Base-by-base conservation (phyloP, 805 yeast species). In the Kregervanrija pseudodelftensis region DNA sequence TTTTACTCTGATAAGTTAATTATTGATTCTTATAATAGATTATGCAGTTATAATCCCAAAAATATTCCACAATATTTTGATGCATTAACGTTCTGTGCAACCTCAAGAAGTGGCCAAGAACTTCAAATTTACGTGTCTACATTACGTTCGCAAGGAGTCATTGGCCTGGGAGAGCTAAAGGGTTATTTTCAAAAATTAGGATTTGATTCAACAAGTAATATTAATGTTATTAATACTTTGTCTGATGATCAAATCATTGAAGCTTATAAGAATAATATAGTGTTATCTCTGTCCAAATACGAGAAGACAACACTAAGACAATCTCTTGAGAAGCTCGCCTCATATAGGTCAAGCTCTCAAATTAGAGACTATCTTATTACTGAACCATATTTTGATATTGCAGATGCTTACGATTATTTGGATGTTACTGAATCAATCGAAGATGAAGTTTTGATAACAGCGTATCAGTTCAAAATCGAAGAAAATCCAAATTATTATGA, bases 391-490 rank as follows among this genome's bases (percentile, higher is more conserved):
- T 64, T 68, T n/a, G 64, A 61, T 44, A 41, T 69, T 7, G 55
- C 54, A 0, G 72, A 73, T 40, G 85, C 88, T 0, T 81, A 79
- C 51, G 61, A 65, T 0, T 54, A 64, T 1, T 59, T 84, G 31
- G 83, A 74, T 10, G 68, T 77, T 13, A 72, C 71, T 43, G 68
- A 70, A 1, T 62, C 69, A 0, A 77, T 80, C 11, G 82, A 76
- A 47, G 86, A 82, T 56, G 93, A 85, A 49, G 78, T 85, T 37
- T 75, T 87, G 3, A 70, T 79, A 30, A 83, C 95, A 1, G 90
- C 95, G 0, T 85, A 77, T 55, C 80, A 83, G 46, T 69, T 83
- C 37, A 79, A 80, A 47, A 56, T 72, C 2, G 75, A 76, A 36
- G 95, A 85, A 28, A 46, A 38, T 40, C 49, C 56, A 1, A 69